Evolutionary conservation across 495 filamentous ascomycete genomes (phyloP), one percentile per base, ranked within the genome.

Genomic region (Aspergillus carlsbadensis): DNA sequence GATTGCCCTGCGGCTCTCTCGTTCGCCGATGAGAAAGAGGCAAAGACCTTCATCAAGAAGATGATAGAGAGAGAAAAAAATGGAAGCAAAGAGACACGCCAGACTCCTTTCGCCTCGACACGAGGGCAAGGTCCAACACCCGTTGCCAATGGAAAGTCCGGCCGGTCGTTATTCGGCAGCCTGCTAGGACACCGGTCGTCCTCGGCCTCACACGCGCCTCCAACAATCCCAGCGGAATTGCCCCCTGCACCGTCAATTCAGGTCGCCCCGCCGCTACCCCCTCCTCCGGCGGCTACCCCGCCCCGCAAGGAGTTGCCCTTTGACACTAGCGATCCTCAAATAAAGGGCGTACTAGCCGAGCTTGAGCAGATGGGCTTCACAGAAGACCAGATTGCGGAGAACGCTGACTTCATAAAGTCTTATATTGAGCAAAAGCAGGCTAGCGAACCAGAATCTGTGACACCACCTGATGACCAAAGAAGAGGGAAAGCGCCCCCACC

Each of bases 1-100:
- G 84, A 91, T 31, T 96, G 90, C 65, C 76, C 93, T 54, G 94
- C 90, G 11, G 94, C 88, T 2, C 76, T 98, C 47, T 96, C 90
- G 2, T 98, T 98, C 64, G 84, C 84, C 46, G 92, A 97, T 67
- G 92, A 97, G 76, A 97, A 96, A 72, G 95, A 98, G 68, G 94
- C 95, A 26, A 92, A 88, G 70, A 85, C 87, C 48, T 97, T 98
- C 70, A 82, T 90, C 67, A 92, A 96, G 77, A 98, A 96, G 75
- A 87, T 98, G 77, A 86, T 92, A 57, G 92, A 96, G 61, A 78
- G 92, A 54, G 92, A 96, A 72, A 96, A 96, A 82, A 88, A 90
- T 70, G 91, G 91, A 7, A 91, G 85, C 73, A 96, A 95, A 72
- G 84, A 84, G 48, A 97, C 92, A 8, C 83, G 71, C 60, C 80